These are phyloP conservation scores for Hymenoscyphus salicellus DNA, from an alignment of 2,329 filamentous ascomycete genomes.

Conservation along the genomic window DNA sequence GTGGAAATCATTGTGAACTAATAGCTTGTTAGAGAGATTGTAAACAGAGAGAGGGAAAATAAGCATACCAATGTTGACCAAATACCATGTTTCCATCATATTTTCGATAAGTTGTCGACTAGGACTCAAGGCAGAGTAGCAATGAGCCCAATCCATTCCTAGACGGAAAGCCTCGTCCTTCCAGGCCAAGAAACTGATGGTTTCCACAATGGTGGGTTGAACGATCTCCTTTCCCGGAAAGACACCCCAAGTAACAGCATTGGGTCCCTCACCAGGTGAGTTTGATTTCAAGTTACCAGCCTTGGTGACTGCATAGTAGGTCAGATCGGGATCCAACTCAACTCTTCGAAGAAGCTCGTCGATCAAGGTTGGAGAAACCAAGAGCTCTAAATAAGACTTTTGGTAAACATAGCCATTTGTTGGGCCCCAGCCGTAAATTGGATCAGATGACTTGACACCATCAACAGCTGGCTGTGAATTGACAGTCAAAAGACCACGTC, in stretches of 20 bases:
- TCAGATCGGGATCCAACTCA: slow-evolving; percentile 74
- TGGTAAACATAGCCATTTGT: slow-evolving; percentile 96
- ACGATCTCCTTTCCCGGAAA: slow-evolving; percentile 99
- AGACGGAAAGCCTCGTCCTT: slow-evolving; percentile 96
- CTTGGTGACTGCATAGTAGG: slow-evolving; percentile 91
- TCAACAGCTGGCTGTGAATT: slow-evolving; percentile 97
- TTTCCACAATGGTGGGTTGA: slow-evolving; percentile 99
- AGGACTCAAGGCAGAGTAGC: slow-evolving; percentile 72
- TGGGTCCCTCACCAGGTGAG: slow-evolving; percentile 79
- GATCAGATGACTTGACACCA: slow-evolving; percentile 81
- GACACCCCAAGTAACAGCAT: slow-evolving; percentile 99
- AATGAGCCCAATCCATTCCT: slow-evolving; percentile 90
- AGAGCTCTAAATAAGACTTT: slow-evolving; percentile 91
- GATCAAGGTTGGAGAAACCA: slow-evolving; percentile 79
- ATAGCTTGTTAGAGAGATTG: slow-evolving; percentile 18
- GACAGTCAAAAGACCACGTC: slow-evolving; percentile 84
- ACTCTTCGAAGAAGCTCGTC: slow-evolving; percentile 75
- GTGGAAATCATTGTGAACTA: slow-evolving; percentile 98
- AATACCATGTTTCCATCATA: slow-evolving; percentile 86
- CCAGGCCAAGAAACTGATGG: slow-evolving; percentile 95
- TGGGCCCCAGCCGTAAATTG: slow-evolving; percentile 90
- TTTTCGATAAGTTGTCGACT: slow-evolving; percentile 76
- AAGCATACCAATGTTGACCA: slow-evolving; percentile 86
- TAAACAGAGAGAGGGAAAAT: slow-evolving; percentile 33
- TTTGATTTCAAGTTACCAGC: slow-evolving; percentile 80